Percentiles rank a stretch among this genome's conserved stretches.
Evolutionary conservation across 2,329 filamentous ascomycete genomes (phyloP).

Genomic region (Cladosporium halotolerans): DNA sequence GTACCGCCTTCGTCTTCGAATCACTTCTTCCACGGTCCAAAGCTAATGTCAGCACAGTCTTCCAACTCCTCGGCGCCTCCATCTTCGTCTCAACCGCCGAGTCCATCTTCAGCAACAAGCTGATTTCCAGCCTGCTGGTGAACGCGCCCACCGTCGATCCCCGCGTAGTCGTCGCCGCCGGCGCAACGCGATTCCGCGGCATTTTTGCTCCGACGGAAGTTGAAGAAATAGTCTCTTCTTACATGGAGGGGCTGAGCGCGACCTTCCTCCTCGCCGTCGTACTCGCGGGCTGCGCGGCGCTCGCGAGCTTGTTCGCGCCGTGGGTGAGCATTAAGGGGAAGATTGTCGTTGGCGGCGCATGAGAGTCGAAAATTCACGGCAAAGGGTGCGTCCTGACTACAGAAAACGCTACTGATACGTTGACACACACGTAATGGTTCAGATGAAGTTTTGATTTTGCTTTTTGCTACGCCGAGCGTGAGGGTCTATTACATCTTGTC

Average conservation of each 20-base stretch:
- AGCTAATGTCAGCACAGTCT: slow-evolving; percentile 26
- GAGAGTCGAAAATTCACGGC: not conserved
- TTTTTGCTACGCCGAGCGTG: not conserved
- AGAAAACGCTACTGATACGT: too few relatives aligned
- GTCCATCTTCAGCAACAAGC: slow-evolving; percentile 30
- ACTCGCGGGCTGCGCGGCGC: slow-evolving; percentile 2
- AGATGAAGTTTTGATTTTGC: not conserved
- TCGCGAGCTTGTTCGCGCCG: slow-evolving; percentile 1
- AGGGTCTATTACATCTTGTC: too few relatives aligned
- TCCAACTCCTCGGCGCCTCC: slow-evolving; percentile 38
- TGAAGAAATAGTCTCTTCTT: slow-evolving; percentile 25
- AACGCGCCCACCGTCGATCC: slow-evolving; percentile 25
- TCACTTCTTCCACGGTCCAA: not conserved
- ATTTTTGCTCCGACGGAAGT: slow-evolving; percentile 22
- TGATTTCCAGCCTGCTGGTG: slow-evolving; percentile 22
- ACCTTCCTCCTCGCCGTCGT: slow-evolving; percentile 6
- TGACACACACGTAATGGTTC: too few relatives aligned
- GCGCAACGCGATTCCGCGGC: slow-evolving; percentile 28
- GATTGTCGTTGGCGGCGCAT: not conserved
- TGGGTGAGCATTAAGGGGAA: slow-evolving; percentile 11
- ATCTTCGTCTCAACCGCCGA: slow-evolving; percentile 39
- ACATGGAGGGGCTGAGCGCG: slow-evolving; percentile 28
- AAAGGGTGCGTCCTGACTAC: too few relatives aligned
- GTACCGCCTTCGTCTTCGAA: not conserved
- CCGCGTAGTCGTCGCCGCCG: slow-evolving; percentile 23